Base-by-base conservation (phyloP, 2,329 filamentous ascomycete genomes). In the Periglandula ipomoeae region DNA sequence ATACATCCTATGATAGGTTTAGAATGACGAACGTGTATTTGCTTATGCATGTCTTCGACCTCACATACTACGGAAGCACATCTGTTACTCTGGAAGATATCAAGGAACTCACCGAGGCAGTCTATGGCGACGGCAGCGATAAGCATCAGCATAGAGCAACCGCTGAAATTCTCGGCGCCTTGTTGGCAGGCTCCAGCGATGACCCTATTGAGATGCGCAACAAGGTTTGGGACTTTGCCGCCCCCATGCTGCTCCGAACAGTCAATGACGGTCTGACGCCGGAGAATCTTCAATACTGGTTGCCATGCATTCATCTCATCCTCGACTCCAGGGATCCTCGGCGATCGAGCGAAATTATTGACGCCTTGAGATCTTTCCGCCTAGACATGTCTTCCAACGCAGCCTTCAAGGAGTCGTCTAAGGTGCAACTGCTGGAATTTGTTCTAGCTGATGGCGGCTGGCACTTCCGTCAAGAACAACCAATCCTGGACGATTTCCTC, bases 111-210 rank as follows among this genome's bases (percentile, higher is more conserved):
- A 81, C 87, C 5, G 72, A 78, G 50, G 79, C 81, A 2, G 82
- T 94, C 0, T 97, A 89, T 60, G 91, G 84, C 13, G 91, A 98
- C 64, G 93, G 94, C 9, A 93, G 84, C 58, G 93, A 98, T 64
- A 96, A 96, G 67, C 93, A 98, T 65, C 91, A 98, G 64, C 93
- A 98, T 64, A 87, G 93, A 46, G 93, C 93, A 15, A 95, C 93
- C 2, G 81, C 93, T 0, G 93, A 98, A 67, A 96, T 98, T 49
- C 72, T 98, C 44, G 89, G 87, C 13, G 90, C 88, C 4, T 68
- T 98, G 58, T 74, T 98, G 23, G 82, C 83, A 15, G 88, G 87
- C 32, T 88, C 89, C 15, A 79, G 84, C 44, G 90, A 96, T 57
- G 82, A 89, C 24, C 82, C 84, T 5, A 71, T 82, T 4, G 81